Conservation (phyloP, 2,329 filamentous ascomycete genomes). For the Cercospora brassicicola region DNA sequence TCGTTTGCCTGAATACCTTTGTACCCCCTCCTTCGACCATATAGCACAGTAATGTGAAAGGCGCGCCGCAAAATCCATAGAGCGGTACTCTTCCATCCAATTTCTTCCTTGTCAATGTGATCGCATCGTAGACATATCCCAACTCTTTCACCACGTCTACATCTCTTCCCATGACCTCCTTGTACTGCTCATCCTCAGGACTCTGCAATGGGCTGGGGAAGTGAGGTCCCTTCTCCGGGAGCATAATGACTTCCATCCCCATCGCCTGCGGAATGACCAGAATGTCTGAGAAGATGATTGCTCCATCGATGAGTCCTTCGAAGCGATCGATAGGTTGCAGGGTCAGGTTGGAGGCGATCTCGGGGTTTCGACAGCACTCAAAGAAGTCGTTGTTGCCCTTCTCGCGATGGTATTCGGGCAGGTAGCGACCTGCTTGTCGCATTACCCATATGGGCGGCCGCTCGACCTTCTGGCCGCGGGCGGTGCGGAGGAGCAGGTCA, state of each 20-base stretch:
- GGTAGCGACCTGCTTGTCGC: conserved; percentile 96
- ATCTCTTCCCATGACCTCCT: conserved; percentile 68
- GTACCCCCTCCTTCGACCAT: conserved; percentile 98
- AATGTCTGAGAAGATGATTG: conserved; percentile 99
- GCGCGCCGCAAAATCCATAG: conserved; percentile 94
- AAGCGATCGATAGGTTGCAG: conserved; percentile 93
- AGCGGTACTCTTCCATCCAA: conserved; percentile 83
- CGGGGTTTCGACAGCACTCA: conserved; percentile 89
- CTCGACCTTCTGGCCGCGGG: conserved; percentile 86
- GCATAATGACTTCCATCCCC: conserved; percentile 98
- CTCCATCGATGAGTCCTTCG: conserved; percentile 85
- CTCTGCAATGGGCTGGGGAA: conserved; percentile 81
- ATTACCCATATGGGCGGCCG: conserved; percentile 98
- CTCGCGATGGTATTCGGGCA: conserved; percentile 95
- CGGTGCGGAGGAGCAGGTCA: conserved; percentile 85
- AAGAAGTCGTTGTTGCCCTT: conserved; percentile 94
- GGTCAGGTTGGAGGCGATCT: conserved; percentile 89
- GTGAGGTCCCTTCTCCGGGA: conserved; percentile 93
- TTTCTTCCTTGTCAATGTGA: conserved; percentile 86
- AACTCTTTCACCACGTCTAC: conserved; percentile 85
- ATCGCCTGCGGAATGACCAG: conserved; percentile 96
- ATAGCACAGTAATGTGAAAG: conserved; percentile 96
- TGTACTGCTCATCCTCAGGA: conserved; percentile 81
- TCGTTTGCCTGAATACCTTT: conserved; percentile 89
- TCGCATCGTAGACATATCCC: conserved; percentile 93